phyloP scores from a whole-genome alignment of 2,329 filamentous ascomycete species.

The Massarina eburnea region DNA sequence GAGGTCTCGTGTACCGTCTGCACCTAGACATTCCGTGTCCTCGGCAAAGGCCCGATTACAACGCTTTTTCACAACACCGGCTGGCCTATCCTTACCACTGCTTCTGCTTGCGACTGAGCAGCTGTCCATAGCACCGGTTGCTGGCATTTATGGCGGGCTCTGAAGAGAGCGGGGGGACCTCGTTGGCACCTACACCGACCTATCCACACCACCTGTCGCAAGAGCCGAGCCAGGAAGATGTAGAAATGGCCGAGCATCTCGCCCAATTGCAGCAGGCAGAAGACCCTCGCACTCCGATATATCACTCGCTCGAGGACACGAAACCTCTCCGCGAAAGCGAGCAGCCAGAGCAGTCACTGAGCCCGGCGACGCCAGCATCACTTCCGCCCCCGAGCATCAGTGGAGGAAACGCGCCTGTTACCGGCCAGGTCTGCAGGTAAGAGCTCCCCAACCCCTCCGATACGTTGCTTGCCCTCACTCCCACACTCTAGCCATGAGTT shows the following conservation, averaged over 20 bases:
- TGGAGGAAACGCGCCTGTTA: constrained; percentile 44
- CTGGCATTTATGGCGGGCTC: constrained; percentile 27
- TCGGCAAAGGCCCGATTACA: constrained; percentile 6
- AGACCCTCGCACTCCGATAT: constrained; percentile 33
- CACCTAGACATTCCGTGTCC: background rate
- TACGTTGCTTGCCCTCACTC: too few species aligned
- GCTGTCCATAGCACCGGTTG: constrained; percentile 10
- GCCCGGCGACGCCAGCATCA: constrained; percentile 23
- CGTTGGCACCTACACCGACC: constrained; percentile 40
- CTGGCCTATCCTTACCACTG: constrained; percentile 9
- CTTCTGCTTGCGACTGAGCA: constrained; percentile 3
- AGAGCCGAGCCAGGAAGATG: constrained; percentile 52
- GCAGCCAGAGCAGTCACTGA: constrained; percentile 21
- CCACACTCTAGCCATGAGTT: background rate
- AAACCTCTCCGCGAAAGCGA: constrained; percentile 25
- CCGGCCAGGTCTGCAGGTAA: constrained; percentile 75
- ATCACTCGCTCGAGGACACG: constrained; percentile 46
- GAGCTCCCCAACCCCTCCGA: too few species aligned
- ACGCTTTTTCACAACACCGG: constrained; percentile 19
- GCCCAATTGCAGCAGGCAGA: constrained; percentile 49
- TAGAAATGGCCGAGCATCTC: constrained; percentile 53
- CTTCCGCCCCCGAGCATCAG: constrained; percentile 18
- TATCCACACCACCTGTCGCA: constrained; percentile 43
- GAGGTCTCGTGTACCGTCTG: constrained; percentile 1
- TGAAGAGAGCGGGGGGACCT: constrained; percentile 38